Percentiles rank a stretch among this genome's conserved stretches.
Conservation (phyloP, 2,329 filamentous ascomycete genomes). For the Cadophora malorum region DNA sequence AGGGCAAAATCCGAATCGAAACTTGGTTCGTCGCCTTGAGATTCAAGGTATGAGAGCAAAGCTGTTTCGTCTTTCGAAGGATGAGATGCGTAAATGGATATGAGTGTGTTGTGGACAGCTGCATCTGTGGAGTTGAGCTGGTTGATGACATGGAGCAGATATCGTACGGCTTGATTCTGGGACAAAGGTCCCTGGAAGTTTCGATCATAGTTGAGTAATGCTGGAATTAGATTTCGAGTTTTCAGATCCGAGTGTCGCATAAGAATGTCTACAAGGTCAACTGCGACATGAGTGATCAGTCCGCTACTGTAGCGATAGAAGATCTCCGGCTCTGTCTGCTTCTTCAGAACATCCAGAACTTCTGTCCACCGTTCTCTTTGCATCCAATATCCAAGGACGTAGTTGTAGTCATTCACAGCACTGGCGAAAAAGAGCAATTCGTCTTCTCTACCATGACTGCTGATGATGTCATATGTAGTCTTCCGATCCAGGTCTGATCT, state of each 20-base stretch:
- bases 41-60: slow-evolving; percentile 86
- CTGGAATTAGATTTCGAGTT: slow-evolving; percentile 87
- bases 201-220: slow-evolving; percentile 91
- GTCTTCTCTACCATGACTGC: slow-evolving; percentile 91
- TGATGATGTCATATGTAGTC: slow-evolving; percentile 94
- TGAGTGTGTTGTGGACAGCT: slow-evolving; percentile 94
- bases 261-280: slow-evolving; percentile 90
- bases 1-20: slow-evolving; percentile 98
- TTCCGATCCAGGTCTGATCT: slow-evolving; percentile 87
- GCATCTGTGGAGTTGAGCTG: slow-evolving; percentile 80
- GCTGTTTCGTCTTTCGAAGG: slow-evolving; percentile 83
- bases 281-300: slow-evolving; percentile 87
- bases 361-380: slow-evolving; percentile 92
- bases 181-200: slow-evolving; percentile 69
- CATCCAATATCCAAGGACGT: slow-evolving; percentile 95
- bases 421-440: slow-evolving; percentile 93
- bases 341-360: slow-evolving; percentile 86
- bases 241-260: slow-evolving; percentile 90
- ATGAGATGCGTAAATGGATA: slow-evolving; percentile 93
- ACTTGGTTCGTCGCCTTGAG: slow-evolving; percentile 82
- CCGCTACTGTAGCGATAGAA: slow-evolving; percentile 98
- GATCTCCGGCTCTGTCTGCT: slow-evolving; percentile 88
- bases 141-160: slow-evolving; percentile 92
- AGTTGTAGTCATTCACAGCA: slow-evolving; percentile 88
- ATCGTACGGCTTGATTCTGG: slow-evolving; percentile 91